Evolutionary conservation across 306 rosid genomes (phyloP).

Genomic region (Fragaria nilgerrensis): DNA sequence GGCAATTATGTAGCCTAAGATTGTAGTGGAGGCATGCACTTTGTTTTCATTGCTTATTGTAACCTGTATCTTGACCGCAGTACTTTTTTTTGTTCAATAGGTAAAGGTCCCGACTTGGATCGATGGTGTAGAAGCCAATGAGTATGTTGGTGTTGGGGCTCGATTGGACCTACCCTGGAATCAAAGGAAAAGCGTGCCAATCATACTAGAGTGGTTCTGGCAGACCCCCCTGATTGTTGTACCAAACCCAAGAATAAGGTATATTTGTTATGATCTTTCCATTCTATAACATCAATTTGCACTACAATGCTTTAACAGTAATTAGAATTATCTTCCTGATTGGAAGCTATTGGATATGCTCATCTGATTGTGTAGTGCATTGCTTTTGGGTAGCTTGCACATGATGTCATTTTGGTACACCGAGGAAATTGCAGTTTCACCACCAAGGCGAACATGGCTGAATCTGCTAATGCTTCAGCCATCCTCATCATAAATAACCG

Average conservation of each 20-base stretch:
- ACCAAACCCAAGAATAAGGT: constrained; percentile 59
- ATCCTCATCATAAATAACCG: constrained; percentile 76
- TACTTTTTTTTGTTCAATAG: constrained; percentile 37
- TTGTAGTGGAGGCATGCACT: neutral
- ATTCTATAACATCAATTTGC: neutral
- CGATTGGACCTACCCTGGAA: constrained; percentile 86
- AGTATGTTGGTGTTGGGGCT: constrained; percentile 96
- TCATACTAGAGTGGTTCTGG: constrained; percentile 81
- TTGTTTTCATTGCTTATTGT: neutral
- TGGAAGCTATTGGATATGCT: constrained; percentile 19
- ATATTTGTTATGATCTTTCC: constrained; percentile 21
- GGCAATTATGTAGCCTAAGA: constrained; percentile 1
- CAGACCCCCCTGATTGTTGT: constrained; percentile 98
- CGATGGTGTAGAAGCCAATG: constrained; percentile 52
- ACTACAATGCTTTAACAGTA: neutral
- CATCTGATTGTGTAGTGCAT: constrained; percentile 34
- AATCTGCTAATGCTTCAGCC: constrained; percentile 82
- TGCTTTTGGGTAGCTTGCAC: constrained; percentile 62
- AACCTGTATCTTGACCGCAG: neutral
- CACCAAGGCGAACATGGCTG: constrained; percentile 85
- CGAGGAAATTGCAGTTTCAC: constrained; percentile 99
- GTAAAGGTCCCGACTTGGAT: constrained; percentile 92
- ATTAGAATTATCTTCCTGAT: constrained; percentile 23
- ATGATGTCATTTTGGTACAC: constrained; percentile 77
- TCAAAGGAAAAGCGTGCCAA: constrained; percentile 88